These are phyloP conservation scores for Chernovozyma sophiae-reginae DNA, from an alignment of 1,139 yeast species.

Conservation along the genomic window DNA sequence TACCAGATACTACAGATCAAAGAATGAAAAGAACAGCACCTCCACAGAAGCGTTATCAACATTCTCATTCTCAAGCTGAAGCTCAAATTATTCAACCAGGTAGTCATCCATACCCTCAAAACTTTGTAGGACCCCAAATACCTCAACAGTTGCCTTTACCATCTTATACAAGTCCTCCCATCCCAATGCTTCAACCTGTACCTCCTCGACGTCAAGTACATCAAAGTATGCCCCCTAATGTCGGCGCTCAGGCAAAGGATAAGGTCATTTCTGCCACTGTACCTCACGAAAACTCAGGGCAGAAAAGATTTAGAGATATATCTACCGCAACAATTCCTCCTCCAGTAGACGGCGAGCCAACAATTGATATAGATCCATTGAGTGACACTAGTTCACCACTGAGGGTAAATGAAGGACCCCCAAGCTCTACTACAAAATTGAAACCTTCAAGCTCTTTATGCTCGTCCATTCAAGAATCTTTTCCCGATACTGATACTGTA, in stretches of 20 bases:
- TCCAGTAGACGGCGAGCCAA: conserved; percentile 1
- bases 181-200: neutral
- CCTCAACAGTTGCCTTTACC: conserved; percentile 1
- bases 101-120: conserved; percentile 9
- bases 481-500: neutral
- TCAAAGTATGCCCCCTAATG: neutral
- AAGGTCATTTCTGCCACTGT: neutral
- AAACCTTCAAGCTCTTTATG: neutral
- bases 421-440: neutral
- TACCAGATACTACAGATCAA: neutral
- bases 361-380: neutral
- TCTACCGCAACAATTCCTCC: neutral
- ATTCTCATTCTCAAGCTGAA: neutral
- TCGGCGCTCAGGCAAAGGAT: neutral
- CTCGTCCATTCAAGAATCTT: neutral
- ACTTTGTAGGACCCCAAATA: neutral
- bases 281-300: neutral
- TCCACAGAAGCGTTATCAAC: neutral
- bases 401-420: neutral
- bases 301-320: neutral
- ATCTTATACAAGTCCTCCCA: conserved; percentile 1
- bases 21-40: neutral
- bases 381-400: neutral
- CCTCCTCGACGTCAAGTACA: neutral
- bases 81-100: neutral